Evolutionary conservation across 1,284 basidiomycete genomes (phyloP), one percentile per base, ranked within the genome.

Genomic region (Leccinum solheimii): DNA sequence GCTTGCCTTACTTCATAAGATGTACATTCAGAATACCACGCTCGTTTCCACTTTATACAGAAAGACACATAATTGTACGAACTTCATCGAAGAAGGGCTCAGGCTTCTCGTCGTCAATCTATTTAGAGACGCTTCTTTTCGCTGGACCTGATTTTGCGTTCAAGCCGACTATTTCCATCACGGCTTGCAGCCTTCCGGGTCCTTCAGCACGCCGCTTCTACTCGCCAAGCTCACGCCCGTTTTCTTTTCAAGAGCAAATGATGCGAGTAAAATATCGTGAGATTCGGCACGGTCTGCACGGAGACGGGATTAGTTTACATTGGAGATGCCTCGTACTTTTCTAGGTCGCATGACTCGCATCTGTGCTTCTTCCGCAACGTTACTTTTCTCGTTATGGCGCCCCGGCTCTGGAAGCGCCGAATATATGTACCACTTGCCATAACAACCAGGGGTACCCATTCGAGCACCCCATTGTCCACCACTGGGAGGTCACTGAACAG

Each of bases 371-470:
- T 50, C 45, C 8, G 16, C 38, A 16, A 40, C 38, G 1, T 50
- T 16, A 19, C 23, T 14, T 26, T 16, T 13, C 14, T n/a, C 7
- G 6, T 10, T 19, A 21, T 21, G 13, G 16, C 21, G 13, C 21
- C 38, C 52, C 10, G 55, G 49, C 50, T 16, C 40, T 34, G 48
- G 27, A 55, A 11, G 26, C 27, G n/a, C 55, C 27, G 19, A 16
- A 27, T 13, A 8, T 48, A 57, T 67, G 64, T 49, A 23, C n/a
- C 2, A 51, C 11, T 38, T 67, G 57, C 62, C 57, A 59, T 67
- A 59, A 58, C 55, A 43, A 67, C 66, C 53, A 67, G 21, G 64
- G 40, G 34, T 55, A 48, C 66, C 40, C 21, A 6, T 58, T 52
- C 30, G 19, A 67, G 59, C 36, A 52, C 51, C 49, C 30, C 21